Conservation (phyloP, 2,329 filamentous ascomycete genomes). For the Colletotrichum cuscutae region DNA sequence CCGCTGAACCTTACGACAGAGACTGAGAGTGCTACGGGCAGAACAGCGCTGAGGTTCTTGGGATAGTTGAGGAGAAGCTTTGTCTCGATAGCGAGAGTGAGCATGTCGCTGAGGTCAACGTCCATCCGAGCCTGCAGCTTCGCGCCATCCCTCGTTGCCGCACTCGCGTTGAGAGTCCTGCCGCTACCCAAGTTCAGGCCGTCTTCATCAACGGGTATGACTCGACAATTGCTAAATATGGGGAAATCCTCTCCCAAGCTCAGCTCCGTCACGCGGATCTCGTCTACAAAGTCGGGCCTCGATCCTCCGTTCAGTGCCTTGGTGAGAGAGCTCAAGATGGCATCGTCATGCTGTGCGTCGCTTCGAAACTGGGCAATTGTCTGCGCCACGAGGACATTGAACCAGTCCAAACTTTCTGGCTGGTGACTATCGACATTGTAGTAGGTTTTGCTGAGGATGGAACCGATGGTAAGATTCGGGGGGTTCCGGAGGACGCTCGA, state of each 20-base stretch:
- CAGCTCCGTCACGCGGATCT: conserved; percentile 93
- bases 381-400: conserved; percentile 96
- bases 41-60: conserved; percentile 85
- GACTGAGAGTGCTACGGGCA: conserved; percentile 92
- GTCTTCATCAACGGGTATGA: conserved; percentile 90
- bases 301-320: conserved; percentile 87
- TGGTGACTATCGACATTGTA: conserved; percentile 97
- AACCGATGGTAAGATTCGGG: conserved; percentile 86
- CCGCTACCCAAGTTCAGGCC: conserved; percentile 66
- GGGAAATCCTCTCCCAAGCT: conserved; percentile 96
- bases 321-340: conserved; percentile 86
- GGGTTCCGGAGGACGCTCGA: conserved; percentile 79
- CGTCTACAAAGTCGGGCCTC: conserved; percentile 91
- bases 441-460: conserved; percentile 95
- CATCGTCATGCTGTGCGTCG: conserved; percentile 91
- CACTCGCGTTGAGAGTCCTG: conserved; percentile 62
- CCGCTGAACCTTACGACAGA: conserved; percentile 95
- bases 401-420: conserved; percentile 97
- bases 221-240: conserved; percentile 97
- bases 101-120: conserved; percentile 94
- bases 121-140: conserved; percentile 95
- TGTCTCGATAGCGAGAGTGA: conserved; percentile 94
- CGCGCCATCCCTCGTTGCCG: conserved; percentile 70
- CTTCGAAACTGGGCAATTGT: conserved; percentile 95
- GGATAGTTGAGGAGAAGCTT: conserved; percentile 95